Evolutionary conservation across 164 flowering plant genomes (phyloP).

Genomic region (Warburgia ugandensis): DNA sequence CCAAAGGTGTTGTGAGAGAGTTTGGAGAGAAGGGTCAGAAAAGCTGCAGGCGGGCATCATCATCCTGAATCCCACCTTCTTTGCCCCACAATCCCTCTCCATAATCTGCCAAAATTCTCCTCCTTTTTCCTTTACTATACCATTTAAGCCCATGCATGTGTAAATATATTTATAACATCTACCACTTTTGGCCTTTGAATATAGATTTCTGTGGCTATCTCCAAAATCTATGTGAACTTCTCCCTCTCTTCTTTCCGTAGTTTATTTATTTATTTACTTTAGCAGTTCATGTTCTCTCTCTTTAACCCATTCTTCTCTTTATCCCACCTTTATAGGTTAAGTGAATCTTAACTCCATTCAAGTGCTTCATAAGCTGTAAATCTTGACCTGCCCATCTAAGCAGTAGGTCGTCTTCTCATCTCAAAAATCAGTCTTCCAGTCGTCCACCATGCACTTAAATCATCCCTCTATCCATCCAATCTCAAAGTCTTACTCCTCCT

Average conservation of each 20-base stretch:
- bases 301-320: not conserved
- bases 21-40: conserved; percentile 26
- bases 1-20: conserved; percentile 24
- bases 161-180: too few species aligned
- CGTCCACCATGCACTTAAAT: too few species aligned
- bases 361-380: too few species aligned
- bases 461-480: too few species aligned
- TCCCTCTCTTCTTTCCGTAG: not conserved
- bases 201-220: conserved; percentile 4
- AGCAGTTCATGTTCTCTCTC: not conserved
- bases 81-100: conserved; percentile 66
- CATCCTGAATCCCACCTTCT: conserved; percentile 57
- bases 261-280: not conserved
- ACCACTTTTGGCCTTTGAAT: conserved; percentile 5
- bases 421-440: too few species aligned
- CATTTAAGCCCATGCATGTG: conserved; percentile 17
- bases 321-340: not conserved
- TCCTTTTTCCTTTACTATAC: conserved; percentile 25
- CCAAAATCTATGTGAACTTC: conserved; percentile 28
- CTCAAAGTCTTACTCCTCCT: too few species aligned
- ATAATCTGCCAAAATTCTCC: conserved; percentile 52
- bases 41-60: conserved; percentile 87
- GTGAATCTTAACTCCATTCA: too few species aligned
- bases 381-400: too few species aligned
- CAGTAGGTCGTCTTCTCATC: too few species aligned